Conservation (phyloP, 257 asterid genomes). For the Paulownia fortunei region DNA sequence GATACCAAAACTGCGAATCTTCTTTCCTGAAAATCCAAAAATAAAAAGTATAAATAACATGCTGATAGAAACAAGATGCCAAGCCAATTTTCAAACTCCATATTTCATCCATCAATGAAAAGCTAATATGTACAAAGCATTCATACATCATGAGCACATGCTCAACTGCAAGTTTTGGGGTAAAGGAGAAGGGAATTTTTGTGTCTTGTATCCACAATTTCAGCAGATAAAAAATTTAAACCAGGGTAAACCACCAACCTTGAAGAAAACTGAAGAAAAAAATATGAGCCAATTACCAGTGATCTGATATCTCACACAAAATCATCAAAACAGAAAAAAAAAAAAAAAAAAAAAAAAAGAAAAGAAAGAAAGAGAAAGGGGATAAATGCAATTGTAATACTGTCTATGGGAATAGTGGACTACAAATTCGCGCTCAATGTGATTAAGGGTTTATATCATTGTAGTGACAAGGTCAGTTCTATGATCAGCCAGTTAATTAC, state of each 20-base stretch:
- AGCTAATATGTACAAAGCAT: neutral
- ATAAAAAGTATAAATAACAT: neutral
- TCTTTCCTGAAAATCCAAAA: slow-evolving; percentile 66
- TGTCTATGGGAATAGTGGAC: neutral
- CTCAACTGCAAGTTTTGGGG: neutral
- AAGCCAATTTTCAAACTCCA: neutral
- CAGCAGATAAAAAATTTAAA: neutral
- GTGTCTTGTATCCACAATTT: neutral
- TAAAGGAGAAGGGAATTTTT: neutral
- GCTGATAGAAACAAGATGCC: neutral
- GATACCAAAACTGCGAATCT: slow-evolving; percentile 90
- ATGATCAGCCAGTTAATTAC: too few species aligned
- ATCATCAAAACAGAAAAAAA: too few species aligned
- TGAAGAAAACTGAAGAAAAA: neutral
- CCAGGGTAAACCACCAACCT: neutral
- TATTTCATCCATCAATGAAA: neutral
- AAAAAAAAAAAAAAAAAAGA: too few species aligned
- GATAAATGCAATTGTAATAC: neutral
- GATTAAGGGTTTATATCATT: neutral
- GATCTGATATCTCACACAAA: neutral
- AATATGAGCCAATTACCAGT: neutral
- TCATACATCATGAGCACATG: neutral
- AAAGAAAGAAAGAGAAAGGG: too few species aligned
- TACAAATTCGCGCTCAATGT: neutral
- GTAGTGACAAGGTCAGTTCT: neutral